phyloP scores from a whole-genome alignment of 345 rosid species.

The Eucalyptus cloeziana region DNA sequence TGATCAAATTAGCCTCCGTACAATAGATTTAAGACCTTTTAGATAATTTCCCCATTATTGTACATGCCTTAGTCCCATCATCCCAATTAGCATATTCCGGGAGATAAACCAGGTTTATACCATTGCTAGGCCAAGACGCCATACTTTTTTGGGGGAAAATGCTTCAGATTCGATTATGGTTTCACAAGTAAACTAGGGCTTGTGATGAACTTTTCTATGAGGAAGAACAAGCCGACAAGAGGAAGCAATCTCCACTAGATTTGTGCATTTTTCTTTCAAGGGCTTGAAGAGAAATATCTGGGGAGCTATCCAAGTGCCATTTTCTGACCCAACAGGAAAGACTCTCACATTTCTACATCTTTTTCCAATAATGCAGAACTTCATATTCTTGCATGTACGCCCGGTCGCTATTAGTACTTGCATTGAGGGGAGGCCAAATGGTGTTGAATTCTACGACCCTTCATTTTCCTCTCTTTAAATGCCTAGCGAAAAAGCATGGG shows the following conservation, averaged over 20 bases:
- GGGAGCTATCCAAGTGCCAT: background rate
- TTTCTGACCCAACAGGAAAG: background rate
- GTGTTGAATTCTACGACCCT: background rate
- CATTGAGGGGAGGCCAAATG: background rate
- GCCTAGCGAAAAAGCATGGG: background rate
- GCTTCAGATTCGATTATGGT: background rate
- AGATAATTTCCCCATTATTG: background rate
- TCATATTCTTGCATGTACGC: background rate
- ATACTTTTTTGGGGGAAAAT: background rate
- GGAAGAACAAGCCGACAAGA: background rate
- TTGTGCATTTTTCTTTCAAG: background rate
- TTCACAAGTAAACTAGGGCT: background rate
- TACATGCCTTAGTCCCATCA: background rate
- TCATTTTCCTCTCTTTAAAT: background rate
- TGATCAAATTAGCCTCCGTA: no score
- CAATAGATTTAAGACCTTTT: accelerated
- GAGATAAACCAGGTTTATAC: background rate
- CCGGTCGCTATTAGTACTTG: background rate
- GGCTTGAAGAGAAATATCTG: background rate
- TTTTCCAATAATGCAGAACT: background rate
- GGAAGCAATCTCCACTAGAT: background rate
- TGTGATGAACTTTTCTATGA: background rate
- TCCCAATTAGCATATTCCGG: background rate
- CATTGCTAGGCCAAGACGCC: background rate
- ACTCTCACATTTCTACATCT: background rate